Evolutionary conservation across 1,284 basidiomycete species (phyloP).

Genomic region (Trichosporon sp.): DNA sequence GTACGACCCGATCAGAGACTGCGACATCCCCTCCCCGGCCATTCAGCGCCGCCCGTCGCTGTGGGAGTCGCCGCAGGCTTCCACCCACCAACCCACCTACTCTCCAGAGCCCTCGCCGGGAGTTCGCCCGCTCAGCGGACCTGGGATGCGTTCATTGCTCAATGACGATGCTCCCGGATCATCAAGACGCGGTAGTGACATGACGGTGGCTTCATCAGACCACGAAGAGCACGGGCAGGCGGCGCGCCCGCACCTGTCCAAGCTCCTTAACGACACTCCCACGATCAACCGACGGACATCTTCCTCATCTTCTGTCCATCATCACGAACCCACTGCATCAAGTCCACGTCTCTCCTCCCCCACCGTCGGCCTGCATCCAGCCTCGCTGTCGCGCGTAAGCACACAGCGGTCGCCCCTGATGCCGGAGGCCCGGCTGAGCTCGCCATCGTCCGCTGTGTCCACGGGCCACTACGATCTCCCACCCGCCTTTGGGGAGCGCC

Average conservation of each 20-base stretch:
- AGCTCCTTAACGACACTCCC: slow-evolving; percentile 29
- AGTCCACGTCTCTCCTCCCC: slow-evolving; percentile 14
- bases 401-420: slow-evolving; percentile 13
- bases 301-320: slow-evolving; percentile 9
- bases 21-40: slow-evolving; percentile 42
- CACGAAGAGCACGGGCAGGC: slow-evolving; percentile 13
- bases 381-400: background rate
- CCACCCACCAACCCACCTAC: background rate
- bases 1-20: slow-evolving; percentile 46
- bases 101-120: slow-evolving; percentile 9
- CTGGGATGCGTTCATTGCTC: slow-evolving; percentile 11
- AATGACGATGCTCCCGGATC: slow-evolving; percentile 14
- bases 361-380: slow-evolving; percentile 11
- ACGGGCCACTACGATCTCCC: background rate
- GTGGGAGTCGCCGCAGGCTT: slow-evolving; percentile 16
- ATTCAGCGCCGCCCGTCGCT: slow-evolving; percentile 16
- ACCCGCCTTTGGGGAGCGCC: slow-evolving; percentile 4
- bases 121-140: slow-evolving; percentile 13
- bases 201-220: slow-evolving; percentile 11
- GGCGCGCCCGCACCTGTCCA: slow-evolving; percentile 20
- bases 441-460: background rate
- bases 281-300: slow-evolving; percentile 10
- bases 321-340: background rate
- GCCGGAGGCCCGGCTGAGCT: background rate
- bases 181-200: slow-evolving; percentile 13